Evolutionary conservation across 768 basidiomycete species (phyloP).

Genomic region (Pulveroboletus sp.): DNA sequence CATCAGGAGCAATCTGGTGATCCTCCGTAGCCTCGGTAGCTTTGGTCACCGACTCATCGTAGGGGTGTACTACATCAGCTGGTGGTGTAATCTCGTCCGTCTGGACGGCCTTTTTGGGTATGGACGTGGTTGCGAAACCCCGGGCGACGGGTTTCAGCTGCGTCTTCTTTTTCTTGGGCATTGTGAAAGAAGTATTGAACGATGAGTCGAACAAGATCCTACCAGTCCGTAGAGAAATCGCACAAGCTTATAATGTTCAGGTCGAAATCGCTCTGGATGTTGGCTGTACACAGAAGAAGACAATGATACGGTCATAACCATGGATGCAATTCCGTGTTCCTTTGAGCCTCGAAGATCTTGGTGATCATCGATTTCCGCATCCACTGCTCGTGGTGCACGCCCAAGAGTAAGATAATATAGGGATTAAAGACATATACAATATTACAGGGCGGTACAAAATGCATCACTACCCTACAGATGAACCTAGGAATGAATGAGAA

Average conservation of each 20-base stretch:
- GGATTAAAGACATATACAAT: constrained; percentile 29
- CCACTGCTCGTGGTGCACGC: neutral
- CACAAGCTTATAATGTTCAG: neutral
- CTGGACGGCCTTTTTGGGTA: constrained; percentile 65
- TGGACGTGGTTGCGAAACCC: constrained; percentile 77
- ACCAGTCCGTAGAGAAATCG: neutral
- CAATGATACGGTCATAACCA: neutral
- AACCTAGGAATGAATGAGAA: constrained; percentile 9
- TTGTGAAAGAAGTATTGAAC: constrained; percentile 20
- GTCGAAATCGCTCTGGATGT: neutral
- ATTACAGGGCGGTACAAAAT: constrained; percentile 26
- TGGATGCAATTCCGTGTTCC: neutral
- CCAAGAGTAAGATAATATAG: constrained; percentile 7
- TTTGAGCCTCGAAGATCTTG: neutral
- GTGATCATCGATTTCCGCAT: no score
- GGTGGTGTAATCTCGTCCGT: constrained; percentile 21
- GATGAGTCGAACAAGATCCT: neutral
- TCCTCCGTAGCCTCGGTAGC: constrained; percentile 3
- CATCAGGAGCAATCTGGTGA: constrained; percentile 2
- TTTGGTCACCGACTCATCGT: constrained; percentile 5
- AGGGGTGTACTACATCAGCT: constrained; percentile 3
- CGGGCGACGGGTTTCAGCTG: constrained; percentile 70
- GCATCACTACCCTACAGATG: constrained; percentile 30
- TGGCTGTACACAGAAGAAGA: neutral
- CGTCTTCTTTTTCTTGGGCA: constrained; percentile 85